A percentile compares a stretch with the other conserved stretches of the same genome.
Evolutionary conservation across 2,329 filamentous ascomycete genomes (phyloP).

Genomic region (Sporothrix euskadiensis): DNA sequence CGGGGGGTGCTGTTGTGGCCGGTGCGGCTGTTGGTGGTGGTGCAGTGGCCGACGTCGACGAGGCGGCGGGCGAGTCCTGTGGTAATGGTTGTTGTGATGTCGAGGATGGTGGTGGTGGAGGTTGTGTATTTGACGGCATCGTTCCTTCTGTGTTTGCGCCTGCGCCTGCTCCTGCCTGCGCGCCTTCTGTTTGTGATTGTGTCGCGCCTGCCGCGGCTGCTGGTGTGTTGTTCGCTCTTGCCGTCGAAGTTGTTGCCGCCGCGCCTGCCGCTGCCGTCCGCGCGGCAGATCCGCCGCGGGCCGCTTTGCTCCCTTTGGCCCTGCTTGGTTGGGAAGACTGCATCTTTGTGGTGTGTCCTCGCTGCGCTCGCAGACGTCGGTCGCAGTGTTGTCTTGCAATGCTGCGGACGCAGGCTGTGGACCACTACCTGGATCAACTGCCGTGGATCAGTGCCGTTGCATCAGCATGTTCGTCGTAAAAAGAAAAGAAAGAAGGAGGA

Average conservation of each 20-base stretch:
- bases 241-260: neutral
- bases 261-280: neutral
- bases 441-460: neutral
- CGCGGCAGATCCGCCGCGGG: neutral
- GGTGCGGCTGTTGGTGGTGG: neutral
- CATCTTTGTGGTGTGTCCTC: no score
- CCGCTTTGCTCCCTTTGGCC: neutral
- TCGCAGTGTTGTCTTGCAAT: neutral
- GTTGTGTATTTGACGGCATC: neutral
- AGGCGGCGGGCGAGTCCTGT: constrained; percentile 8
- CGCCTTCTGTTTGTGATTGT: neutral
- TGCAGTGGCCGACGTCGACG: neutral
- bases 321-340: neutral
- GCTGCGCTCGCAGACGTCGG: neutral
- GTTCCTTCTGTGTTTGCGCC: neutral
- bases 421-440: constrained; percentile 3
- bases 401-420: neutral
- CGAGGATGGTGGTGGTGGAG: neutral
- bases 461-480: neutral
- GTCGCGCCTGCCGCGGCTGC: neutral
- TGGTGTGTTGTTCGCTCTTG: neutral
- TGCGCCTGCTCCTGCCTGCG: neutral
- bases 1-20: neutral
- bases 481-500: neutral
- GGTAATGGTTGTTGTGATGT: neutral